These are phyloP conservation scores for Colletotrichum gloeosporioides DNA, from an alignment of 2,329 filamentous ascomycete species.

Conservation along the genomic window DNA sequence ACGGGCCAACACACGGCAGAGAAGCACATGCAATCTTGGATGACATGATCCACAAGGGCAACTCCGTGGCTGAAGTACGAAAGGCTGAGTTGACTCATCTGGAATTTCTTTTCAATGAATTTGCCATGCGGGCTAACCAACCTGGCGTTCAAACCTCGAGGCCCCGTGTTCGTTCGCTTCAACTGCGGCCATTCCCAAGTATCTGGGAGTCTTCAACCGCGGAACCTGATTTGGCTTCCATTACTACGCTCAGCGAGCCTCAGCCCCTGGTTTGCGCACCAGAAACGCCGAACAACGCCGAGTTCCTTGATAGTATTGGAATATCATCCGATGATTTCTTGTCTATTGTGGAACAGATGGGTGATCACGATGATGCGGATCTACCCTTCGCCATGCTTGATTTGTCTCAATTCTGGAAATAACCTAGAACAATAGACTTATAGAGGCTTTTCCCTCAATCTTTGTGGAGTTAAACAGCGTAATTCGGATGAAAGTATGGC, in stretches of 20 bases:
- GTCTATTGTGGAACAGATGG: conserved; percentile 40
- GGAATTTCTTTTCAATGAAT: conserved; percentile 31
- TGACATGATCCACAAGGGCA: conserved; percentile 37
- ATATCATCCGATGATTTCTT: conserved; percentile 44
- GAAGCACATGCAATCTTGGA: conserved; percentile 34
- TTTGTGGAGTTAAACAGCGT: neutral
- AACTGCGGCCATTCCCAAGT: neutral
- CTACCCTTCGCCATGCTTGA: neutral
- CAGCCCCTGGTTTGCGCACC: neutral
- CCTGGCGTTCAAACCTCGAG: conserved; percentile 31
- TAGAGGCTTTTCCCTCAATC: neutral
- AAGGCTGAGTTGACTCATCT: conserved; percentile 37
- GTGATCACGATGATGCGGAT: neutral
- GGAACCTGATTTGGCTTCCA: neutral
- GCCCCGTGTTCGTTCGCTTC: neutral
- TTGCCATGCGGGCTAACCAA: conserved; percentile 27
- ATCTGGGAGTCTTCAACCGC: neutral
- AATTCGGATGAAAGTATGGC: neutral
- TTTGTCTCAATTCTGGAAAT: neutral
- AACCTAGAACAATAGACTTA: neutral
- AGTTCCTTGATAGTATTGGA: conserved; percentile 40
- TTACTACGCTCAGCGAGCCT: neutral
- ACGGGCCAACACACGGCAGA: conserved; percentile 27
- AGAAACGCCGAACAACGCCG: conserved; percentile 27
- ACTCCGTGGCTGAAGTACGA: conserved; percentile 34